phyloP scores from a whole-genome alignment of 2,329 filamentous ascomycete species.

The Diaporthe citri region DNA sequence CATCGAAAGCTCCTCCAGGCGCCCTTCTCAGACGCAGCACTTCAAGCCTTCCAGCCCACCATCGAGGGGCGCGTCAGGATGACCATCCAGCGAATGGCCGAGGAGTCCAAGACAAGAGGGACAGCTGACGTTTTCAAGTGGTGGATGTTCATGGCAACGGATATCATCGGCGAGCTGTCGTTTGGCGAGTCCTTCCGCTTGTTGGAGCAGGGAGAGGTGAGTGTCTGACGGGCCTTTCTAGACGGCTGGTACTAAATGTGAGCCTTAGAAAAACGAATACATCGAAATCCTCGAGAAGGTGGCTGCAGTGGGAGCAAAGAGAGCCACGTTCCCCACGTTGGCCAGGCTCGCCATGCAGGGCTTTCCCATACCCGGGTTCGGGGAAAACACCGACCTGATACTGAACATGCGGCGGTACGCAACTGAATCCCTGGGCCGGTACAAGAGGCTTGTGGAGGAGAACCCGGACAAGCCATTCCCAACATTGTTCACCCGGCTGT shows the following conservation, averaged over 20 bases:
- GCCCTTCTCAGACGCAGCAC: conserved; percentile 53
- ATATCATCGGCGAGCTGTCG: conserved; percentile 65
- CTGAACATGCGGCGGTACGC: not conserved
- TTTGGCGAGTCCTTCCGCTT: conserved; percentile 69
- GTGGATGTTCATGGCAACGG: conserved; percentile 65
- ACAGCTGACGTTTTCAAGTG: conserved; percentile 64
- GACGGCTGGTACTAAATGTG: not conserved
- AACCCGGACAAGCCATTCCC: conserved; percentile 36
- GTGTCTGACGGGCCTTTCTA: not conserved
- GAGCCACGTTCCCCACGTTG: conserved; percentile 48
- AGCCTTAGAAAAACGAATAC: conserved; percentile 55
- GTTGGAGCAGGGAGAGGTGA: conserved; percentile 63
- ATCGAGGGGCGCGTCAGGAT: conserved; percentile 54
- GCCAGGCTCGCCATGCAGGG: conserved; percentile 26
- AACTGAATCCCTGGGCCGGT: conserved; percentile 19
- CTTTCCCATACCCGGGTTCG: conserved; percentile 33
- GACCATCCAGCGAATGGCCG: conserved; percentile 57
- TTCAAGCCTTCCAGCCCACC: conserved; percentile 49
- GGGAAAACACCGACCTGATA: conserved; percentile 12
- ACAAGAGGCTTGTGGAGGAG: conserved; percentile 24
- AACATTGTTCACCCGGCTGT: conserved; percentile 55
- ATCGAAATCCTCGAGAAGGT: conserved; percentile 53
- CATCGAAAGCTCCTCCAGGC: conserved; percentile 57
- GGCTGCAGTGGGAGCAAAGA: conserved; percentile 43
- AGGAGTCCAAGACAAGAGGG: conserved; percentile 55